A percentile compares a stretch with the other conserved stretches of the same genome.
Conservation (phyloP, 768 basidiomycete species). For the Tulasnella sp. region DNA sequence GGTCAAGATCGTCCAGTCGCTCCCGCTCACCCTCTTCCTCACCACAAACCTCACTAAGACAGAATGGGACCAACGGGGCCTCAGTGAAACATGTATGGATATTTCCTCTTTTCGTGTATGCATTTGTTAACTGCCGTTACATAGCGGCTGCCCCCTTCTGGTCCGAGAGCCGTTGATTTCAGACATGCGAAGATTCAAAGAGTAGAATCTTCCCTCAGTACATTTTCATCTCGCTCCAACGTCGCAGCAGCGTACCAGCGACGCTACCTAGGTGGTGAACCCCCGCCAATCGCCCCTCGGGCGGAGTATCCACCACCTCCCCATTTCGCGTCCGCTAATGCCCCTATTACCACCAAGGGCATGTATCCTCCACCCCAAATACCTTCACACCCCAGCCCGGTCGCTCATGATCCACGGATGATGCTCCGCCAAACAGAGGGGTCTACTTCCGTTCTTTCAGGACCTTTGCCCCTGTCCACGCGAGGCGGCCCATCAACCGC, state of each 20-base stretch:
- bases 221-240: slow-evolving; percentile 1
- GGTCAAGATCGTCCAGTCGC: background rate
- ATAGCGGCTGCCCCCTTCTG: slow-evolving; percentile 13
- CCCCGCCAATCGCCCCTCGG: slow-evolving; percentile 3
- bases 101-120: background rate
- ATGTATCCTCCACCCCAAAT: slow-evolving; percentile 11
- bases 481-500: too few relatives aligned
- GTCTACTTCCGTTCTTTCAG: too few relatives aligned
- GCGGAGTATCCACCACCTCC: background rate
- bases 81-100: slow-evolving; percentile 12
- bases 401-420: too few relatives aligned
- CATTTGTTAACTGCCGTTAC: background rate
- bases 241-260: slow-evolving; percentile 8
- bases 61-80: background rate
- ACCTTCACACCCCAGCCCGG: too few relatives aligned
- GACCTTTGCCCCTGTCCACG: too few relatives aligned
- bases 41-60: slow-evolving; percentile 5
- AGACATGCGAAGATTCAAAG: slow-evolving; percentile 3
- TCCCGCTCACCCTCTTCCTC: slow-evolving; percentile 13
- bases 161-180: slow-evolving; percentile 10
- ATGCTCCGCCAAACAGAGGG: too few relatives aligned
- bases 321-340: background rate
- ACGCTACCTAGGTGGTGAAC: slow-evolving; percentile 1
- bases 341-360: slow-evolving; percentile 4
- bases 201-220: background rate